These are phyloP conservation scores for Exobasidium cylindrosporum DNA, from an alignment of 1,284 basidiomycete genomes.

Conservation along the genomic window DNA sequence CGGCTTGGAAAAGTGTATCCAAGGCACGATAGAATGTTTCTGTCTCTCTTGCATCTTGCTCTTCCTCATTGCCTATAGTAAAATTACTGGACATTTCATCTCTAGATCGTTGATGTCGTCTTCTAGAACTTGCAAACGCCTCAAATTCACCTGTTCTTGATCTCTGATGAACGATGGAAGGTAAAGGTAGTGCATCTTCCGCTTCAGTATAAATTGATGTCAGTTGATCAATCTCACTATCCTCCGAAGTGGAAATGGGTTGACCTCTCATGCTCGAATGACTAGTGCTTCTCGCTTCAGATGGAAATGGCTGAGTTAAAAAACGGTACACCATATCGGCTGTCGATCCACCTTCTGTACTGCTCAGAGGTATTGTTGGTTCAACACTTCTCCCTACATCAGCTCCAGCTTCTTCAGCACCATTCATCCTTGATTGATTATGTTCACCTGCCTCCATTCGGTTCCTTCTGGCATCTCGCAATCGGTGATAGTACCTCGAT, in stretches of 20 bases:
- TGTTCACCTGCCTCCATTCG: not conserved
- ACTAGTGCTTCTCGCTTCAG: not conserved
- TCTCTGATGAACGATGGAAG: not conserved
- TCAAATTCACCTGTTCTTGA: not conserved
- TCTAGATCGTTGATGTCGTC: not conserved
- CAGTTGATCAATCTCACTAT: not conserved
- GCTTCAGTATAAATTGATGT: not conserved
- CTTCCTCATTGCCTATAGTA: not conserved
- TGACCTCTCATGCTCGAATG: not conserved
- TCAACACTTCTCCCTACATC: not conserved
- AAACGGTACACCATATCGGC: not conserved
- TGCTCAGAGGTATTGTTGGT: too few relatives aligned
- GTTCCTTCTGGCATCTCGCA: not conserved
- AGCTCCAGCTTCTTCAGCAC: not conserved
- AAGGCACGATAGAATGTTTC: not conserved
- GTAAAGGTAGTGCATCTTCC: not conserved
- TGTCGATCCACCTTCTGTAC: not conserved
- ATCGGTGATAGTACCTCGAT: not conserved
- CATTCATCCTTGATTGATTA: too few relatives aligned
- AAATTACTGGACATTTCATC: not conserved
- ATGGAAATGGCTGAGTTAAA: not conserved
- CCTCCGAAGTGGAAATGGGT: not conserved
- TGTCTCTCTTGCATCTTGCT: slow-evolving; percentile 1
- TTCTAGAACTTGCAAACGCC: not conserved
- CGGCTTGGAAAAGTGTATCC: not conserved